A percentile compares a stretch with the other conserved stretches of the same genome.
These are phyloP conservation scores for Punica granatum DNA, from an alignment of 345 rosid genomes.

Conservation along the genomic window DNA sequence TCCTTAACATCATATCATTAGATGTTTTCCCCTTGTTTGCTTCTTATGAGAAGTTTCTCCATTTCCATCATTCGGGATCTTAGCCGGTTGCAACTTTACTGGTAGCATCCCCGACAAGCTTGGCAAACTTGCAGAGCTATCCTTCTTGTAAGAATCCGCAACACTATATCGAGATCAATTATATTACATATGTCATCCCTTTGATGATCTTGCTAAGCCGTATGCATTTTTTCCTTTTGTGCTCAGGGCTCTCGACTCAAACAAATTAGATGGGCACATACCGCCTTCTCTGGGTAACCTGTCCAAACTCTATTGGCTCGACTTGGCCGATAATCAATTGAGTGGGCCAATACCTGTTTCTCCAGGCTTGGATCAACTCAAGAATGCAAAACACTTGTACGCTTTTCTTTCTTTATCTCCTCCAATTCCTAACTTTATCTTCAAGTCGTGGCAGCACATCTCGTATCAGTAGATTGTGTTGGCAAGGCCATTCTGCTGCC, in stretches of 20 bases:
- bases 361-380: conserved; percentile 76
- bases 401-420: conserved; percentile 9
- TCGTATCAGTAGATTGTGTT: background rate
- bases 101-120: conserved; percentile 78
- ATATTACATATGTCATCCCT: background rate
- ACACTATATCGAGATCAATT: background rate
- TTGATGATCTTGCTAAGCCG: background rate
- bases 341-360: conserved; percentile 77
- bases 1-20: background rate
- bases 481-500: background rate
- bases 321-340: conserved; percentile 80
- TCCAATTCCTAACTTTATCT: background rate
- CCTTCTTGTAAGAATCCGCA: conserved; percentile 65
- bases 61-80: conserved; percentile 40
- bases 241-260: conserved; percentile 89
- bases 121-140: conserved; percentile 64
- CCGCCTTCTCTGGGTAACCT: conserved; percentile 80
- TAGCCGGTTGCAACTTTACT: conserved; percentile 86
- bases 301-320: conserved; percentile 75
- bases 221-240: background rate
- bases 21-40: background rate
- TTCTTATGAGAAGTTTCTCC: background rate
- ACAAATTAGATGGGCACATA: conserved; percentile 70
- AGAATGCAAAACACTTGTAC: conserved; percentile 86
- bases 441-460: too few relatives aligned